Conservation (phyloP, 805 yeast genomes). For the Suhomyces vadensis region DNA sequence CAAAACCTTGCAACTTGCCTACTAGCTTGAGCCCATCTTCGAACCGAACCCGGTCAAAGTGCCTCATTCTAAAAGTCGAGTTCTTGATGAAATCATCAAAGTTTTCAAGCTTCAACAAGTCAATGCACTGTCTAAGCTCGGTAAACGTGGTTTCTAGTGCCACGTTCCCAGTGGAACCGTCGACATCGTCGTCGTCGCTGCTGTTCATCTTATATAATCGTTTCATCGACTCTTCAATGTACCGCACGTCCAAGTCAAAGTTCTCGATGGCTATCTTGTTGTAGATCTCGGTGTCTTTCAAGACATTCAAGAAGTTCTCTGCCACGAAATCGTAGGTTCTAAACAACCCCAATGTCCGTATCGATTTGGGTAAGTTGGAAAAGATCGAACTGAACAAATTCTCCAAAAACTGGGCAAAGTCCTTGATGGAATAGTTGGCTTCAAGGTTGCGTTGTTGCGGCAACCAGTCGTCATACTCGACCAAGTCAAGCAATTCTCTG, state of each 20-base stretch:
- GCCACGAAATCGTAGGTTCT: slow-evolving; percentile 86
- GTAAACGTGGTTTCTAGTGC: slow-evolving; percentile 72
- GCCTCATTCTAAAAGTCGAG: slow-evolving; percentile 42
- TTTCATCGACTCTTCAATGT: slow-evolving; percentile 61
- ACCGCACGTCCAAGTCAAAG: slow-evolving; percentile 77
- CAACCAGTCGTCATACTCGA: slow-evolving; percentile 80
- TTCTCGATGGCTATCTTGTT: slow-evolving; percentile 65
- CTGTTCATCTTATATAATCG: slow-evolving; percentile 29
- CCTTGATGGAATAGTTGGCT: slow-evolving; percentile 75
- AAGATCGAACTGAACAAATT: slow-evolving; percentile 85
- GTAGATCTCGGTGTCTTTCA: slow-evolving; percentile 55
- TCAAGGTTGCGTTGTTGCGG: slow-evolving; percentile 51
- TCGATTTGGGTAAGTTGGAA: slow-evolving; percentile 73
- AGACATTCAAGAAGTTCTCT: slow-evolving; percentile 60
- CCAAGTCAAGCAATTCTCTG: slow-evolving; percentile 75
- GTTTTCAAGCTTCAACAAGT: slow-evolving; percentile 63
- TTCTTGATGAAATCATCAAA: slow-evolving; percentile 63
- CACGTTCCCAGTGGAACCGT: slow-evolving; percentile 33
- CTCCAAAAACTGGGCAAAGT: slow-evolving; percentile 81
- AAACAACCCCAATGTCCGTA: slow-evolving; percentile 76
- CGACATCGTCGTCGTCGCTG: slow-evolving; percentile 16
- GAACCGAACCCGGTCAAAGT: slow-evolving; percentile 71
- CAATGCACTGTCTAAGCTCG: slow-evolving; percentile 78
- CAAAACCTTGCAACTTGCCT: slow-evolving; percentile 46
- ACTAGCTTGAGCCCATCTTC: slow-evolving; percentile 67